Base-by-base conservation (phyloP, 2,329 filamentous ascomycete genomes). In the Penicillium sp. region DNA sequence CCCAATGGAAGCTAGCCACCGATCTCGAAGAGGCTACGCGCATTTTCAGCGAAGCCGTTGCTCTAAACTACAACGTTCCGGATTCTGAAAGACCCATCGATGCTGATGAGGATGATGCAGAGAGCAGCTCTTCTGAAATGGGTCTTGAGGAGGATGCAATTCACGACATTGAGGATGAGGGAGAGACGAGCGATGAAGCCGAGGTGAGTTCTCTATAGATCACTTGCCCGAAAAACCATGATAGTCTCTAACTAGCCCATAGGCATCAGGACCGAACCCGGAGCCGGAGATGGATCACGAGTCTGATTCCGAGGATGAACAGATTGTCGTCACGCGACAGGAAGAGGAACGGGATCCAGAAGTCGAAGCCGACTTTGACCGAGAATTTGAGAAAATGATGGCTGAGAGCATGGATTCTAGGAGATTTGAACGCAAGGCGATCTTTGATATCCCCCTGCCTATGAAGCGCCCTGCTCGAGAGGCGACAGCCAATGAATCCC, bases 361-460 rank as follows among this genome's bases (percentile, higher is more conserved):
- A 75, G 91, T 89, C 40, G 94, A 99, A 69, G 94, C 93, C 6
- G 94, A 99, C 41, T 99, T 99, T 71, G 95, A 99, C 70, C 90
- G 93, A 66, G 94, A 97, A 75, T 94, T 96, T 73, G 92, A 94
- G 35, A 97, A 96, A 75, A 89, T 99, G 85, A 97, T 99, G 93
- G 85, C 92, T 49, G 94, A 99, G 74, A 97, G 93, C 76, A 79
- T 96, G 67, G 94, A 99, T 64, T 95, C 93, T 4, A 86, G 94
- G 65, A 97, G 96, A 67, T 96, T 96, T 64, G 94, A 99, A 69
- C 89, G 94, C 59, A 97, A 96, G 75, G 86, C 90, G 26, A 83
- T 94, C 49, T 97, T 99, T 68, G 95, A 99, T 71, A 90, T 97
- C n/a, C 92, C 95, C 1, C 78, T 99, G n/a, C 94, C 94, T 0